Percentiles rank a stretch among this genome's conserved stretches.
These are phyloP conservation scores for Vanrija sp. DNA, from an alignment of 1,284 basidiomycete species.

Conservation along the genomic window DNA sequence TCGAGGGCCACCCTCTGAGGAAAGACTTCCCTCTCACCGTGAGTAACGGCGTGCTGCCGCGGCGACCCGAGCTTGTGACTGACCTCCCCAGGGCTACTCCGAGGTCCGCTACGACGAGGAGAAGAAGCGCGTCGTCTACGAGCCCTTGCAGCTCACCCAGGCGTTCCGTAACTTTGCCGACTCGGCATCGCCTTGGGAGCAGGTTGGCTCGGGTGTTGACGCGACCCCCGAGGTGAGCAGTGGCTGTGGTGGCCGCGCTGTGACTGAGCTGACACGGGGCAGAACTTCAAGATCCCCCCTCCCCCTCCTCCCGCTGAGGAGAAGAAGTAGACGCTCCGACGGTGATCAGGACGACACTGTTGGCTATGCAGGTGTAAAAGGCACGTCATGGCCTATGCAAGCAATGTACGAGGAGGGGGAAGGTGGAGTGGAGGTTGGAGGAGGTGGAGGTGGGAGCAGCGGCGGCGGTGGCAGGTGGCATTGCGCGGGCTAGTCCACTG, in stretches of 20 bases:
- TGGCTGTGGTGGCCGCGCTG: not conserved
- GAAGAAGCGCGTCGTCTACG: conserved; percentile 96
- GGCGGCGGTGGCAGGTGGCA: no score
- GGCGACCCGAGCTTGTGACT: not conserved
- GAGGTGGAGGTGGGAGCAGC: not conserved
- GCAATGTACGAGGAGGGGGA: not conserved
- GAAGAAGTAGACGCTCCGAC: conserved; percentile 25
- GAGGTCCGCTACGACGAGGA: conserved; percentile 98
- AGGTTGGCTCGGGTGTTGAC: conserved; percentile 72
- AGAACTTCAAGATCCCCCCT: conserved; percentile 49
- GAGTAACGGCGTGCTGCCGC: no score
- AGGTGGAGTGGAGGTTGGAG: not conserved
- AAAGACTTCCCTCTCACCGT: conserved; percentile 98
- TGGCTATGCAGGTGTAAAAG: no score
- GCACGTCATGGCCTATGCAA: not conserved
- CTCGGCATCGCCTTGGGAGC: conserved; percentile 88
- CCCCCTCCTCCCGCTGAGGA: conserved; percentile 46
- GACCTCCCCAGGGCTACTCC: conserved; percentile 71
- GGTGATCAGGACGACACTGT: no score
- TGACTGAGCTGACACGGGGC: not conserved
- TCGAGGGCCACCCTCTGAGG: conserved; percentile 94
- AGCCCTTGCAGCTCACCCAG: conserved; percentile 95
- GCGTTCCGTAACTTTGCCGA: conserved; percentile 98
- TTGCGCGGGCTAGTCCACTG: no score
- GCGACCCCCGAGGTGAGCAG: conserved; percentile 31